phyloP scores from a whole-genome alignment of 1,284 basidiomycete species.

The Moesziomyces sp. region DNA sequence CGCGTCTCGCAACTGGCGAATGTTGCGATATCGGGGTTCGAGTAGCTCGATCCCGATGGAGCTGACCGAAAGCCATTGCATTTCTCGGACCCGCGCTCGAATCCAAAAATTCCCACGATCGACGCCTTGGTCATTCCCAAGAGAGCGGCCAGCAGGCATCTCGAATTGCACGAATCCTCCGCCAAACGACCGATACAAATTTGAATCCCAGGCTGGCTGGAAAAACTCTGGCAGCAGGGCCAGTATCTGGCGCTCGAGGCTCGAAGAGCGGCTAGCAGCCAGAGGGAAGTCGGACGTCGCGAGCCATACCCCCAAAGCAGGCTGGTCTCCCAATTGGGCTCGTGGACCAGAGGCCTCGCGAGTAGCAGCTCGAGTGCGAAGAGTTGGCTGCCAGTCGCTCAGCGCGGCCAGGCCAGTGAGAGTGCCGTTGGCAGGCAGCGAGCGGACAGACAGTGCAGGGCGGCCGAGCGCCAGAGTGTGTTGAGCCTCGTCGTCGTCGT shows the following conservation, averaged over 20 bases:
- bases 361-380: too few species aligned
- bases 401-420: not conserved
- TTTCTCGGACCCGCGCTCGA: slow-evolving; percentile 7
- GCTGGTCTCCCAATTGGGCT: not conserved
- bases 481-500: slow-evolving; percentile 28
- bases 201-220: not conserved
- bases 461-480: slow-evolving; percentile 1
- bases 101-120: slow-evolving; percentile 39
- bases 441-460: not conserved
- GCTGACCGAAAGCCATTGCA: not conserved
- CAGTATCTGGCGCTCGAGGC: slow-evolving; percentile 8
- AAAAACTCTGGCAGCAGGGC: slow-evolving; percentile 6
- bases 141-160: slow-evolving; percentile 6
- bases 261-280: not conserved
- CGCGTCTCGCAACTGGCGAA: too few species aligned
- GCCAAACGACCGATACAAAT: not conserved
- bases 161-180: not conserved
- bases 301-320: not conserved
- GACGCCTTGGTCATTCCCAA: not conserved
- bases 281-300: not conserved
- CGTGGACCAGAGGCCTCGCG: too few species aligned
- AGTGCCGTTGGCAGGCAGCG: not conserved
- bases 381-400: too few species aligned
- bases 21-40: too few species aligned
- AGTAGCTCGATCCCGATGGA: not conserved